These are phyloP conservation scores for Torrubiellomyces zombiae DNA, from an alignment of 2,329 filamentous ascomycete genomes.

Conservation along the genomic window DNA sequence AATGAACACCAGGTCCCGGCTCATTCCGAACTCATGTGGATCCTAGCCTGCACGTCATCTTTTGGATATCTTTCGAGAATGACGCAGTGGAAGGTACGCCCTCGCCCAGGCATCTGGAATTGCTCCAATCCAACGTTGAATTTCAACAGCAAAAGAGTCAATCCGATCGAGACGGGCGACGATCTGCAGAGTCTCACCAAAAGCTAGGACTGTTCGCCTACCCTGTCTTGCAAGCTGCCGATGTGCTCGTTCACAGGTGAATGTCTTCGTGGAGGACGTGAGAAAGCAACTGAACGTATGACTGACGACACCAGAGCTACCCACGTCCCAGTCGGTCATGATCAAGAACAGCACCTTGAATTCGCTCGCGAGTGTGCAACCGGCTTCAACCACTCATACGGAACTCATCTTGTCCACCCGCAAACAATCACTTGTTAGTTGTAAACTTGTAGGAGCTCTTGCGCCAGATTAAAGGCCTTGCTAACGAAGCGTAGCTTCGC, in stretches of 20 bases:
- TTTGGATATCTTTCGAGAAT: conserved; percentile 94
- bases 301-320: conserved; percentile 43
- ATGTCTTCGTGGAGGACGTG: not conserved
- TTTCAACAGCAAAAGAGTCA: not conserved
- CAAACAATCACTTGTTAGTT: conserved; percentile 52
- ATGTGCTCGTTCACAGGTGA: conserved; percentile 72
- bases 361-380: conserved; percentile 75
- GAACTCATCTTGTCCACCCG: conserved; percentile 45
- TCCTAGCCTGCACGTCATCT: conserved; percentile 77
- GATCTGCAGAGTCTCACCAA: conserved; percentile 19
- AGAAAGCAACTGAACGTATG: too few relatives aligned
- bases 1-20: conserved; percentile 41
- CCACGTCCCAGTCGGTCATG: conserved; percentile 91
- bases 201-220: conserved; percentile 92
- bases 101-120: not conserved
- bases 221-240: conserved; percentile 86
- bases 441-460: too few relatives aligned
- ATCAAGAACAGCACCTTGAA: conserved; percentile 87
- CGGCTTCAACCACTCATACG: conserved; percentile 69
- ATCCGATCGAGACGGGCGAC: not conserved
- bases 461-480: too few relatives aligned
- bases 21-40: conserved; percentile 92
- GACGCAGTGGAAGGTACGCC: conserved; percentile 88
- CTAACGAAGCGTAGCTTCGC: conserved; percentile 48
- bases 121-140: not conserved